Percentiles rank a stretch among this genome's conserved stretches.
These are phyloP conservation scores for Pyrenopolyporus hunteri DNA, from an alignment of 495 filamentous ascomycete species.

Conservation along the genomic window DNA sequence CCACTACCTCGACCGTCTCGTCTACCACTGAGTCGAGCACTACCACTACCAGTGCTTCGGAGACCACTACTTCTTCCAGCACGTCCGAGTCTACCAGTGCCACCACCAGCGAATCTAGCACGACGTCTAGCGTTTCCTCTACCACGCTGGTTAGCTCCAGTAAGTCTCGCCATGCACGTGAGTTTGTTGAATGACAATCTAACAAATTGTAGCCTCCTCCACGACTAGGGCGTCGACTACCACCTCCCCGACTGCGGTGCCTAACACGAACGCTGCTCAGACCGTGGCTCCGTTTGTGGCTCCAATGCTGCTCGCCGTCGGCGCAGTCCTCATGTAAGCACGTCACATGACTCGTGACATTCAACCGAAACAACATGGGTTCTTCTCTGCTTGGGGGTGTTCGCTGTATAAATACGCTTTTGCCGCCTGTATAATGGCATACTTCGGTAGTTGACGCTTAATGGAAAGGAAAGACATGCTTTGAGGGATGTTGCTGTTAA, in stretches of 20 bases:
- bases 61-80: slow-evolving; percentile 14
- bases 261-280: slow-evolving; percentile 40
- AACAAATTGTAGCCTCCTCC: slow-evolving; percentile 28
- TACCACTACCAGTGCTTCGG: slow-evolving; percentile 37
- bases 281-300: slow-evolving; percentile 38
- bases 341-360: not conserved
- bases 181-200: slow-evolving; percentile 26
- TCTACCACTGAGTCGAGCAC: slow-evolving; percentile 30
- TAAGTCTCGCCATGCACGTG: slow-evolving; percentile 26
- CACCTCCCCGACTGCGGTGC: slow-evolving; percentile 19
- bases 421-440: slow-evolving; percentile 21
- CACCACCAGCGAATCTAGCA: slow-evolving; percentile 2
- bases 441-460: slow-evolving; percentile 19
- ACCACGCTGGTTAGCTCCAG: slow-evolving; percentile 36
- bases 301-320: slow-evolving; percentile 36
- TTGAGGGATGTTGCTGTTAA: slow-evolving; percentile 3
- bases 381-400: not conserved
- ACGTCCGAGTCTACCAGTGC: slow-evolving; percentile 20
- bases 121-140: slow-evolving; percentile 26
- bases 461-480: slow-evolving; percentile 24
- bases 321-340: slow-evolving; percentile 36
- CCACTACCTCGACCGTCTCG: slow-evolving; percentile 23
- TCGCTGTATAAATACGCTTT: slow-evolving; percentile 30
- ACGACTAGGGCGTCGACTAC: slow-evolving; percentile 25
- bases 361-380: not conserved